Conservation (phyloP, 2,329 filamentous ascomycete genomes). For the Fusarium albidum region DNA sequence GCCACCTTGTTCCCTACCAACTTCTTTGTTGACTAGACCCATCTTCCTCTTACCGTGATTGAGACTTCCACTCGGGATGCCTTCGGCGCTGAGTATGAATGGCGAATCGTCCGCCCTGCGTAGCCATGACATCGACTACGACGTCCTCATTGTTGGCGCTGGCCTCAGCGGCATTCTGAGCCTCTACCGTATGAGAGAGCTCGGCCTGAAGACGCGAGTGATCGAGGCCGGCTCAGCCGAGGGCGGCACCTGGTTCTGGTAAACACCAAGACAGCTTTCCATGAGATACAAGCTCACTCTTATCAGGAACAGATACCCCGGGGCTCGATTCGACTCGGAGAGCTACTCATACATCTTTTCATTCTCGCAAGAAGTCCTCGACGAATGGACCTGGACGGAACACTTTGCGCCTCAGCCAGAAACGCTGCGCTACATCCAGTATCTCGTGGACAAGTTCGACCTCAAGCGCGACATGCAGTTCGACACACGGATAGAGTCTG, state of each 20-base stretch:
- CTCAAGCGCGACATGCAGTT: conserved; percentile 50
- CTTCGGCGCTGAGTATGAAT: conserved; percentile 17
- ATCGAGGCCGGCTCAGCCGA: conserved; percentile 51
- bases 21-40: no score
- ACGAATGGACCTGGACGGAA: conserved; percentile 52
- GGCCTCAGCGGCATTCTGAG: conserved; percentile 51
- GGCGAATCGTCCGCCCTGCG: conserved; percentile 12
- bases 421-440: conserved; percentile 17
- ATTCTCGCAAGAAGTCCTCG: conserved; percentile 50
- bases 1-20: no score
- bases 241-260: conserved; percentile 58
- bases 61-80: conserved; percentile 24
- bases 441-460: conserved; percentile 19
- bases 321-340: conserved; percentile 49
- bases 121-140: conserved; percentile 25
- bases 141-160: conserved; percentile 33
- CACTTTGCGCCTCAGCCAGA: conserved; percentile 42
- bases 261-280: not conserved
- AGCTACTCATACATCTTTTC: conserved; percentile 54
- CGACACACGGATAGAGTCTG: conserved; percentile 47
- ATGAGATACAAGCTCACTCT: not conserved
- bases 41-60: no score
- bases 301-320: conserved; percentile 49
- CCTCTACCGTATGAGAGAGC: conserved; percentile 50
- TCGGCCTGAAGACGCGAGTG: conserved; percentile 46